Evolutionary conservation across 2,329 filamentous ascomycete species (phyloP), one percentile per base, ranked within the genome.

Genomic region (Fusarium sp.): DNA sequence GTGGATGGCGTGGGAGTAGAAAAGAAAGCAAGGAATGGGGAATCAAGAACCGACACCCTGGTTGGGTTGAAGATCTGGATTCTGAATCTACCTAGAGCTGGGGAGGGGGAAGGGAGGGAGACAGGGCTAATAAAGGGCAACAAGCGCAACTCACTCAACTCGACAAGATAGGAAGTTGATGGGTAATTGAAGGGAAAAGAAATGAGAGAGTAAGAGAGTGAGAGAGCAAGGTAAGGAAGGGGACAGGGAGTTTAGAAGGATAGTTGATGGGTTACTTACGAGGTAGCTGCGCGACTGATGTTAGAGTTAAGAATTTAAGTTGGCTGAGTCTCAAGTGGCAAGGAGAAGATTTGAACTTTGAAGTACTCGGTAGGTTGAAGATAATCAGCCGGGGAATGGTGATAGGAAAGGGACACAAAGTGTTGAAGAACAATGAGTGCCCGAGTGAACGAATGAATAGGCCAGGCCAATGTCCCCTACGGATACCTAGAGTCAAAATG

Each of bases 11-110:
- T 55, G 30, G 39, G 61, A 35, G 58, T 52, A 46, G 44, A 51
- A 68, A 69, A 46, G 44, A 51, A 68, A 69, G 51, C 66, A 72
- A 72, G 71, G 71, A 74, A 73, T 74, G 70, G 58, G 68, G 55
- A 68, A 51, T 53, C 50, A 61, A 58, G 68, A 63, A 63, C 45
- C 46, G 48, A 68, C 40, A 71, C 54, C 66, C 71, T 74, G 71
- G 71, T 73, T 74, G 71, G 71, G 71, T 62, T 65, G 62, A 74
- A 58, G 49, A 73, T 73, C 63, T 69, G 66, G 57, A 69, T 63
- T 73, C 68, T 71, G 71, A 73, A 73, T 72, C 71, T 7, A 23
- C 23, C 23, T 72, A 67, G 50, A 69, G 58, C 56, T 64, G 49
- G 70, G 55, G 56, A 37, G 11, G 43, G 15, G 23, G 23, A n/a